Evolutionary conservation across 2,329 filamentous ascomycete genomes (phyloP).

Genomic region (Cladobotryum mycophilum): DNA sequence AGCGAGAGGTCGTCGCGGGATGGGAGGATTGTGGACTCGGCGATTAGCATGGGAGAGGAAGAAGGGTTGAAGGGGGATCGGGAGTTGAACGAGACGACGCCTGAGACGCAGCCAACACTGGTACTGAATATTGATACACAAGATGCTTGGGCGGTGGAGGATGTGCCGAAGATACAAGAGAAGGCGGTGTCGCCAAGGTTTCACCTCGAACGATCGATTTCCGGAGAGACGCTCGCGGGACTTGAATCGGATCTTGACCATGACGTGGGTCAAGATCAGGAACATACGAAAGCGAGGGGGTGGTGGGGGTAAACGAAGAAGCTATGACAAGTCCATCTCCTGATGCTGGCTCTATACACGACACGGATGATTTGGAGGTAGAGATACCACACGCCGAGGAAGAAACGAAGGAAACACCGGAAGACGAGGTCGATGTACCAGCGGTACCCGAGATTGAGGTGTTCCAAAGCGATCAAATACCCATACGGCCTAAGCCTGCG

Average conservation of each 20-base stretch:
- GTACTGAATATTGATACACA: background rate
- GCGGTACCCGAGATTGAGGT: background rate
- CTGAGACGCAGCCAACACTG: background rate
- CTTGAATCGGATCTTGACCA: background rate
- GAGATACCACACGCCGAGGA: background rate
- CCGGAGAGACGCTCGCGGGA: background rate
- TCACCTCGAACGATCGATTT: constrained; percentile 6
- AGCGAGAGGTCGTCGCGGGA: constrained; percentile 13
- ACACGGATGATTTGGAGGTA: background rate
- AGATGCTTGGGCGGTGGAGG: background rate
- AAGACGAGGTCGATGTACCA: background rate
- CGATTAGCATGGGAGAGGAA: constrained; percentile 21
- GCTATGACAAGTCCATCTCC: constrained; percentile 25
- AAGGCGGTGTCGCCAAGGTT: background rate
- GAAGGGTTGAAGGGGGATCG: background rate
- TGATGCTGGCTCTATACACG: background rate
- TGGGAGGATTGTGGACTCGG: constrained; percentile 24
- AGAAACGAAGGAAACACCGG: background rate
- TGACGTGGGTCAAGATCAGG: constrained; percentile 10
- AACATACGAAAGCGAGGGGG: constrained; percentile 42
- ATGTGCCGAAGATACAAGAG: background rate
- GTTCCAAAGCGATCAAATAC: background rate
- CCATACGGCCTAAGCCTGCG: background rate
- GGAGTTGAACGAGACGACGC: background rate
- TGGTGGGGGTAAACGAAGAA: constrained; percentile 46